Base-by-base conservation (phyloP, 2,329 filamentous ascomycete species). In the Fusarium algeriense region DNA sequence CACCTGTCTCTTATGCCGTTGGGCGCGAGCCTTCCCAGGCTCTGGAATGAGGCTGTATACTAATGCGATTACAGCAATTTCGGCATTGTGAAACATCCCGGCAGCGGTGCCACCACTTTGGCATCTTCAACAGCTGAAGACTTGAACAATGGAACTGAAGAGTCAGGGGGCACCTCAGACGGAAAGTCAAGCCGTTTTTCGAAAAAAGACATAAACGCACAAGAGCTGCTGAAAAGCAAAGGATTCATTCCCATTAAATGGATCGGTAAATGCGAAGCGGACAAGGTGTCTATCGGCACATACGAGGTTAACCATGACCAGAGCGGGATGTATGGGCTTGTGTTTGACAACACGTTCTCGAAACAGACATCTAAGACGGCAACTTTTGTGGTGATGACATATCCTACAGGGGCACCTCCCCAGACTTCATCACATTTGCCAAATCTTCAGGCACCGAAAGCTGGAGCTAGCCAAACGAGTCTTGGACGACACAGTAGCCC, bases 341-440 rank as follows among this genome's bases (percentile, higher is more conserved):
- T 98, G 35, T 97, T 99, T 78, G 96, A 99, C 88, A 99, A 99
- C 79, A 99, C 96, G 32, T 99, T 99, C 80, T 97, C 95, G 66
- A 98, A 98, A 83, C 93, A 92, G 80, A 91, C 93, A 44, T 96
- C 95, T 57, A 99, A 99, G 83, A 97, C 92, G 34, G 94, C 94
- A 23, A 98, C 95, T 11, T 93, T 99, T 77, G 95, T 98, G 38
- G 89, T 99, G 56, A 88, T 98, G 80, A 98, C 94, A 41, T 98
- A 98, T 77, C 95, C 95, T 13, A 95, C 94, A 38, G 92, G 91
- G 73, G 88, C 90, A 9, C 89, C 93, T 37, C 93, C 93, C 2
- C 93, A 93, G 77, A 90, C 90, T 19, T 90, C 90, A 6, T 90
- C 91, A 71, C 89, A 93, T 77, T 85, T 94, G 67, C 91, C 88